Conservation (phyloP, 345 rosid genomes). For the Arabis alpina region DNA sequence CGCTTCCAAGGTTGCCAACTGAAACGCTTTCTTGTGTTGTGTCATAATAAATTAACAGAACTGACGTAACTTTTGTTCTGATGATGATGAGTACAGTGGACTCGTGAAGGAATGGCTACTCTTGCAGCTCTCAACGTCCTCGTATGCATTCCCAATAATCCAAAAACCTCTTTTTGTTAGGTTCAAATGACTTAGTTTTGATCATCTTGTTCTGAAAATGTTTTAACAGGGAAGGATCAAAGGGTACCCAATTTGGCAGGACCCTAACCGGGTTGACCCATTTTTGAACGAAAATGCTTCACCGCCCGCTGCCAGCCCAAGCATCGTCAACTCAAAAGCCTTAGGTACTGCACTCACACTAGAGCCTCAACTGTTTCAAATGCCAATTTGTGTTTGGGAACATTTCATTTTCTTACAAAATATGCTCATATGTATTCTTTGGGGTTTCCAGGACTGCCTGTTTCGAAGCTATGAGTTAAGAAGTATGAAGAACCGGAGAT, state of each 20-base stretch:
- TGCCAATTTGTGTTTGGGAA: not conserved
- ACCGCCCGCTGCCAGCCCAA: conserved; percentile 87
- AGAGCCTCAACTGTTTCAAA: not conserved
- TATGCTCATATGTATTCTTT: conserved; percentile 14
- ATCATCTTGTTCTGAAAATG: conserved; percentile 25
- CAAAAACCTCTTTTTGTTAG: not conserved
- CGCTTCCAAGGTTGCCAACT: conserved; percentile 83
- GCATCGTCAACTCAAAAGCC: conserved; percentile 89
- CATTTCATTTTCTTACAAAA: not conserved
- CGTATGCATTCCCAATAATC: conserved; percentile 48
- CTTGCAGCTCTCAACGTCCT: conserved; percentile 91
- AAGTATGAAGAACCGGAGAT: conserved; percentile 13
- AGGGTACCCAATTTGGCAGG: conserved; percentile 86
- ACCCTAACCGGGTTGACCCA: conserved; percentile 77
- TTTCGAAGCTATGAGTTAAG: conserved; percentile 70
- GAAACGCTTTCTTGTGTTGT: conserved; percentile 6
- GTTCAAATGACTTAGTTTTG: not conserved
- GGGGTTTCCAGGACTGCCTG: conserved; percentile 67
- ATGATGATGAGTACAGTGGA: conserved; percentile 64
- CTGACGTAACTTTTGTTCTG: not conserved
- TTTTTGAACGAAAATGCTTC: conserved; percentile 76
- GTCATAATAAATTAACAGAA: not conserved
- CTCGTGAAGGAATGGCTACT: conserved; percentile 99
- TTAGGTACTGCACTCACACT: conserved; percentile 47
- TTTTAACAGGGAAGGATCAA: conserved; percentile 75